Conservation (phyloP, 1,284 basidiomycete species). For the Ganoderma boninense region DNA sequence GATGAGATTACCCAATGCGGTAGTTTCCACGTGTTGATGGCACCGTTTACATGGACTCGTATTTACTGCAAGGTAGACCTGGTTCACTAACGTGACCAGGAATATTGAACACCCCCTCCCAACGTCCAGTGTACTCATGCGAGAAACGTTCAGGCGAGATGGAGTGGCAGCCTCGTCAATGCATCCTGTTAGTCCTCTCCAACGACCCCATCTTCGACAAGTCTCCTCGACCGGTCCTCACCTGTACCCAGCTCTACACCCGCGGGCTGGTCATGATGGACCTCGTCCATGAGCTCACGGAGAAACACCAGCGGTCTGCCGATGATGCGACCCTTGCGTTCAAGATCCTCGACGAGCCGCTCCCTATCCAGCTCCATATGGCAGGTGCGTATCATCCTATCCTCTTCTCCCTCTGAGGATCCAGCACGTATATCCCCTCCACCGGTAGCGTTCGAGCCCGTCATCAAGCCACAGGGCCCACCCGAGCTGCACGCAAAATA, state of each 20-base stretch:
- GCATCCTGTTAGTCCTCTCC: conserved; percentile 58
- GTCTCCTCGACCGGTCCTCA: conserved; percentile 58
- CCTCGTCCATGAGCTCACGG: conserved; percentile 63
- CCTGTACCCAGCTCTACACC: conserved; percentile 58
- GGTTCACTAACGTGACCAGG: too few relatives aligned
- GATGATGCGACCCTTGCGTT: conserved; percentile 57
- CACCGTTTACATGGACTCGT: too few relatives aligned
- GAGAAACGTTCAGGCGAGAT: conserved; percentile 53
- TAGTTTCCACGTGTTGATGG: too few relatives aligned
- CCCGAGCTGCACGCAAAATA: conserved; percentile 58
- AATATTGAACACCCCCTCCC: too few relatives aligned
- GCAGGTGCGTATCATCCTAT: conserved; percentile 53
- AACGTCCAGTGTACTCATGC: too few relatives aligned
- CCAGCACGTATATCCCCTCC: background rate
- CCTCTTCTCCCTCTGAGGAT: background rate
- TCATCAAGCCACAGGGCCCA: conserved; percentile 68
- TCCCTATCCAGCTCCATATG: conserved; percentile 62
- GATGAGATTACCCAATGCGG: too few relatives aligned
- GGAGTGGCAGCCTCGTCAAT: conserved; percentile 57
- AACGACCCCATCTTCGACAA: conserved; percentile 74
- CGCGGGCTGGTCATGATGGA: conserved; percentile 60
- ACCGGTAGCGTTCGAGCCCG: conserved; percentile 68
- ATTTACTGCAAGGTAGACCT: too few relatives aligned
- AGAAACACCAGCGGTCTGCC: conserved; percentile 59
- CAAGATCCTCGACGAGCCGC: conserved; percentile 56